Percentiles rank a stretch among this genome's conserved stretches.
Evolutionary conservation across 2,329 filamentous ascomycete species (phyloP).

Genomic region (Lomentospora prolificans): DNA sequence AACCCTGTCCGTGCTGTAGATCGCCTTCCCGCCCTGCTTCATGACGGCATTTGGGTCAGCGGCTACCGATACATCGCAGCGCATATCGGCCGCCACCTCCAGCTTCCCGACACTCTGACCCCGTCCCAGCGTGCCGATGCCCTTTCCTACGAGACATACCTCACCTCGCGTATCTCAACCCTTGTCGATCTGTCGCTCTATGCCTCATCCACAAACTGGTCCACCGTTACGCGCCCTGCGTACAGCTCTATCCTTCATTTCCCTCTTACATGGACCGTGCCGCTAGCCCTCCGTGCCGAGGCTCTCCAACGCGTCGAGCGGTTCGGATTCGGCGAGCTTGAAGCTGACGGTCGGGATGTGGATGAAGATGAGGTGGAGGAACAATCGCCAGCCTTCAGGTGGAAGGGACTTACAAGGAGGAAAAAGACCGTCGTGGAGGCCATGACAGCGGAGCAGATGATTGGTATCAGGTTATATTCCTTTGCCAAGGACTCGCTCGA

Average conservation of each 20-base stretch:
- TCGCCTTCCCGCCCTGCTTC: constrained; percentile 43
- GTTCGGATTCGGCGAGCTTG: constrained; percentile 58
- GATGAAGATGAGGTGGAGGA: constrained; percentile 15
- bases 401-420: constrained; percentile 22
- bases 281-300: constrained; percentile 58
- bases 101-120: constrained; percentile 27
- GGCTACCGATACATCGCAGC: constrained; percentile 53
- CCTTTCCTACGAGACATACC: constrained; percentile 53
- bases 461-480: constrained; percentile 66
- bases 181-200: constrained; percentile 83
- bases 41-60: constrained; percentile 42
- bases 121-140: constrained; percentile 34
- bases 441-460: constrained; percentile 60
- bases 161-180: constrained; percentile 64
- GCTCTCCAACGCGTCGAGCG: constrained; percentile 63
- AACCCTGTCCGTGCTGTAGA: constrained; percentile 26
- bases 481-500: constrained; percentile 62
- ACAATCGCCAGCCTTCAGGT: constrained; percentile 29
- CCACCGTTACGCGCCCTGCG: constrained; percentile 63
- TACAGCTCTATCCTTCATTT: constrained; percentile 75
- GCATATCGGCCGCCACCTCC: constrained; percentile 36
- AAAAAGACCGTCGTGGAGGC: constrained; percentile 51
- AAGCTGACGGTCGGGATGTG: constrained; percentile 41
- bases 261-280: constrained; percentile 80
- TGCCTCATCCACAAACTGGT: constrained; percentile 83